Conservation (phyloP, 495 filamentous ascomycete genomes). For the Lasiosphaeria ovina region DNA sequence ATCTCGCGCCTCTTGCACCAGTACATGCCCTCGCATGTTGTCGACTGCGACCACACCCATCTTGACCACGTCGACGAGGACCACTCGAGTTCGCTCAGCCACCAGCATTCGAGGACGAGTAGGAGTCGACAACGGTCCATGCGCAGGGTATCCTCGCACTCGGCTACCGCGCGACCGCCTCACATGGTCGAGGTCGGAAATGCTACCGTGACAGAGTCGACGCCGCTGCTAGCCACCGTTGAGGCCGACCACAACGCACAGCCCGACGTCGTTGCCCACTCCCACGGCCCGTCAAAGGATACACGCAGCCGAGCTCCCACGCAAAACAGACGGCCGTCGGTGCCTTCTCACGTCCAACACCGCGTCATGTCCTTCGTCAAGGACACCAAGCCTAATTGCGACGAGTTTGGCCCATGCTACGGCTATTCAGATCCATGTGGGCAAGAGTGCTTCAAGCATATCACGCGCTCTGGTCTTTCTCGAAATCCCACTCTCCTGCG, state of each 20-base stretch:
- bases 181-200: slow-evolving; percentile 21
- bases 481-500: slow-evolving; percentile 28
- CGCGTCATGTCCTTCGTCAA: slow-evolving; percentile 64
- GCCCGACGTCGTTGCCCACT: slow-evolving; percentile 11
- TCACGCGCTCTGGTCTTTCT: slow-evolving; percentile 28
- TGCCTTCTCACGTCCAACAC: slow-evolving; percentile 40
- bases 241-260: slow-evolving; percentile 6
- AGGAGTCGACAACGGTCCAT: slow-evolving; percentile 20
- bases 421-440: slow-evolving; percentile 86
- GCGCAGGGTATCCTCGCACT: slow-evolving; percentile 25
- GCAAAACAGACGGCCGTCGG: slow-evolving; percentile 43
- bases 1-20: slow-evolving; percentile 77
- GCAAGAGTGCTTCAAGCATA: slow-evolving; percentile 69
- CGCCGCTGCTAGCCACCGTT: slow-evolving; percentile 25
- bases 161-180: slow-evolving; percentile 21
- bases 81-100: slow-evolving; percentile 16
- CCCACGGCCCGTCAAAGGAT: slow-evolving; percentile 8
- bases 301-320: slow-evolving; percentile 4
- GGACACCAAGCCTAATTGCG: slow-evolving; percentile 67
- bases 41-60: slow-evolving; percentile 87
- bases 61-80: slow-evolving; percentile 46
- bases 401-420: slow-evolving; percentile 72
- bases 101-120: slow-evolving; percentile 19
- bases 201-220: slow-evolving; percentile 26
- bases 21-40: slow-evolving; percentile 86